Base-by-base conservation (phyloP, 257 asterid genomes). In the Mentha longifolia region DNA sequence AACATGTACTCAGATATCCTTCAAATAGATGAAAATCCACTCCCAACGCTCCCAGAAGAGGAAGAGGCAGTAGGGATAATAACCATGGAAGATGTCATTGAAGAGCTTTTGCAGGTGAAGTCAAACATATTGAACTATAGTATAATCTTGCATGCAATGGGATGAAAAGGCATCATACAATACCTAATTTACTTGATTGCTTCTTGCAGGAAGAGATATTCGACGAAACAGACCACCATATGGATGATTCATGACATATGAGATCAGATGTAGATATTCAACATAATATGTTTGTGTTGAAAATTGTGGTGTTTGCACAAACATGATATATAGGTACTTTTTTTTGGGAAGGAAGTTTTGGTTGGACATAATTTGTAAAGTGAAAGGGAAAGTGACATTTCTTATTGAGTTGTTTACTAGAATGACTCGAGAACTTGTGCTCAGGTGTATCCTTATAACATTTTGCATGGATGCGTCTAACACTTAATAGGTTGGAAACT, bases 61-160 rank as follows among this genome's bases (percentile, higher is more conserved):
- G 98, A 89, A 76, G 98, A 89, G 84, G 96, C 94, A 0, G 97
- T 95, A 7, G 98, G 98, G 14, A 68, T 95, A 49, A 92, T 95
- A 22, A 92, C 99, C 33, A 89, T 95, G 98, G 98, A 95, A 79
- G 99, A 92, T 51, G 99, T 95, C 62, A 95, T 95, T 55, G 97
- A 95, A 80, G 98, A 95, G 85, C 98, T 94, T 64, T 81, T 91
- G 72, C 99, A 94, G 97, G 99, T 89, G 61, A 74, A 31, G n/a
- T 56, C 47, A 35, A 2, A 4, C 9, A 4, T 51, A 10, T 16
- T 47, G 25, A 58, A 58, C 37, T 10, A 6, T 2, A 6, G 2
- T 31, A 33, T 12, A 9, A 13, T 10, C 31, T 72, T 61, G 15
- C 62, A 31, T 46, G 57, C 30, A 9, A 45, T 22, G 12, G 25